Evolutionary conservation across 352 stramenopile species (phyloP), one percentile per base, ranked within the genome.

Genomic region (Pilasporangium apinafurcum): DNA sequence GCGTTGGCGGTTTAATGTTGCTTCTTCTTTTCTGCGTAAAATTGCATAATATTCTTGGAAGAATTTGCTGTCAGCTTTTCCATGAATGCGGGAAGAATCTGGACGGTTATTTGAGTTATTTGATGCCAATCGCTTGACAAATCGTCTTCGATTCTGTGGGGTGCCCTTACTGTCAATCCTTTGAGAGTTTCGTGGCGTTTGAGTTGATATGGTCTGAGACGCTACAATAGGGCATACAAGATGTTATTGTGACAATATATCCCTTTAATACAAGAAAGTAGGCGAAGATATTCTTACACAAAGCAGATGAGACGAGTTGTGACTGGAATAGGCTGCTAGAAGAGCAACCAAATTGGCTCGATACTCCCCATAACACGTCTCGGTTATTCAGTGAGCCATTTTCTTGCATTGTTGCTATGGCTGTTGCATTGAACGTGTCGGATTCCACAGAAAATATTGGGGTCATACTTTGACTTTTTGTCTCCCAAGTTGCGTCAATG

Each of bases 401-500:
- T 30, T 62, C 40, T 10, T 51, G 50, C 18, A 47, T 29, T 25
- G 42, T 51, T 5, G 37, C 48, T 20, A 62, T 28, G 46, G 20
- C 17, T 44, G n/a, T 56, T 12, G 49, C 37, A 28, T 45, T 65
- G n/a, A 91, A 70, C 16, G 46, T 44, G 34, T 86, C 67, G 10
- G 63, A 57, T 46, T 90, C 77, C 14, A 90, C 63, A 0, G 75
- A 92, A 44, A 92, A 92, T 32, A 92, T 47, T 10, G 81, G 80
- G 0, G 64, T 61, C 68, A 92, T 89, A 2, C 63, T 84, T 32
- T 79, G 70, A 18, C 59, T 68, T 38, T 82, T 85, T 1, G 59
- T 59, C 25, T 83, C 73, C 77, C 77, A 90, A 13, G 49, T 70
- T n/a, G 68, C 57, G 37, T 92, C 77, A 55, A 92, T 85, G 14